Evolutionary conservation across 2,329 filamentous ascomycete species (phyloP), one percentile per base, ranked within the genome.

Genomic region (Pestalotiopsis sp.): DNA sequence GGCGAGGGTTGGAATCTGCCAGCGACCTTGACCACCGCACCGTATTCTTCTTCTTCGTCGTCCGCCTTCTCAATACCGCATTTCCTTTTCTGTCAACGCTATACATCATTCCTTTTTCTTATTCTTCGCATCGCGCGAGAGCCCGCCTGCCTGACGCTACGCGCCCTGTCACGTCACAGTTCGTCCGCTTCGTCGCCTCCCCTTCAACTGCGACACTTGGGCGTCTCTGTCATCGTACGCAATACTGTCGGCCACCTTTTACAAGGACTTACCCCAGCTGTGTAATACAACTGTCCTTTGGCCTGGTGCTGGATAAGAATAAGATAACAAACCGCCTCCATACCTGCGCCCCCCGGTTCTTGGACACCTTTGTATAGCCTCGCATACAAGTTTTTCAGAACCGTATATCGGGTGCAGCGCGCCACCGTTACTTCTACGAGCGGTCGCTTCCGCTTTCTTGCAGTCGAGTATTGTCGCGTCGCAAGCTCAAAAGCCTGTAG

Each of bases 401-500:
- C 27, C 27, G 6, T 31, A 31, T 31, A 17, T n/a, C 45, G 20
- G 20, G 45, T 52, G 45, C n/a, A 52, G 45, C 27, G 45, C 17
- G 45, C 17, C 45, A n/a, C 45, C 20, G 17, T n/a, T n/a, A 52
- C 45, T 52, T n/a, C 11, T 52, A 9, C 7, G 6, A n/a, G 45
- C 20, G 45, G 45, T 52, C 7, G 45, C 17, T 61, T 57, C 14
- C 14, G 56, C 38, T 6, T 39, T 60, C 49, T 66, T 58, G n/a
- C 41, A 58, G 23, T 27, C 41, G 36, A 64, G 20, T 66, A 14
- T 17, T 17, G 45, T 67, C 23, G 66, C 68, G 36, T 64, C 68
- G 67, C 65, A 67, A 66, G 64, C 61, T 69, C 61, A 68, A 58
- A 69, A 70, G 70, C 12, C 39, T 36, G 27, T 31, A 31, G 27